A percentile compares a stretch with the other conserved stretches of the same genome.
Conservation (phyloP, 176 grass and related monocot genomes). For the Saccharum officinarum region DNA sequence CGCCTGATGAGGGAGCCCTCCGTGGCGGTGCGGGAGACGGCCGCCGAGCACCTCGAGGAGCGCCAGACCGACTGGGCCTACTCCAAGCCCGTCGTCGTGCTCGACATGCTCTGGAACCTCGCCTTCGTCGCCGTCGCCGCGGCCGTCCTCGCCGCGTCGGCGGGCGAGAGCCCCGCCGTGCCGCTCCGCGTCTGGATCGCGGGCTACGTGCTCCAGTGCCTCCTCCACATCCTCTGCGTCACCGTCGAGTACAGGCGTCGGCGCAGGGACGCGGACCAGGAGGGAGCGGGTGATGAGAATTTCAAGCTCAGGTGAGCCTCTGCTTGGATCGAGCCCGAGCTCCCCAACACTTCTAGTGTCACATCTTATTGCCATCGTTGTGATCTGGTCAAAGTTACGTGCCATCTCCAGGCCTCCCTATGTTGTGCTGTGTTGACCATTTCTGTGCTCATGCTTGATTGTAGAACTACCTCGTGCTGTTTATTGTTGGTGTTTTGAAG, state of each 20-base stretch:
- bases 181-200: slow-evolving; percentile 64
- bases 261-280: slow-evolving; percentile 15
- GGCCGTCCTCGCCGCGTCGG: slow-evolving; percentile 47
- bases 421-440: neutral
- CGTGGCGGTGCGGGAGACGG: slow-evolving; percentile 67
- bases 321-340: neutral
- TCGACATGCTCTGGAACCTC: slow-evolving; percentile 84
- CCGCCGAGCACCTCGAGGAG: slow-evolving; percentile 70
- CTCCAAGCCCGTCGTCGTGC: slow-evolving; percentile 81
- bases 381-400: slow-evolving; percentile 9
- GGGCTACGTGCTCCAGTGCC: slow-evolving; percentile 61
- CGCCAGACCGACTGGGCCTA: slow-evolving; percentile 85
- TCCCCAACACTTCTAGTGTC: neutral
- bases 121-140: slow-evolving; percentile 66
- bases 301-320: slow-evolving; percentile 55
- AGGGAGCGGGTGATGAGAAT: slow-evolving; percentile 37
- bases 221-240: slow-evolving; percentile 68
- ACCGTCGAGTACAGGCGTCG: slow-evolving; percentile 59
- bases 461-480: neutral
- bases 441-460: neutral
- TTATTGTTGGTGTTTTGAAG: neutral
- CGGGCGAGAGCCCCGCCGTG: slow-evolving; percentile 39
- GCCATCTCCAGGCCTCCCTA: neutral
- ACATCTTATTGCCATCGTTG: neutral
- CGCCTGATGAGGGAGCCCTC: slow-evolving; percentile 81